A percentile compares a stretch with the other conserved stretches of the same genome.
phyloP scores from a whole-genome alignment of 2,329 filamentous ascomycete species.

The Cryphonectria nitschkei region DNA sequence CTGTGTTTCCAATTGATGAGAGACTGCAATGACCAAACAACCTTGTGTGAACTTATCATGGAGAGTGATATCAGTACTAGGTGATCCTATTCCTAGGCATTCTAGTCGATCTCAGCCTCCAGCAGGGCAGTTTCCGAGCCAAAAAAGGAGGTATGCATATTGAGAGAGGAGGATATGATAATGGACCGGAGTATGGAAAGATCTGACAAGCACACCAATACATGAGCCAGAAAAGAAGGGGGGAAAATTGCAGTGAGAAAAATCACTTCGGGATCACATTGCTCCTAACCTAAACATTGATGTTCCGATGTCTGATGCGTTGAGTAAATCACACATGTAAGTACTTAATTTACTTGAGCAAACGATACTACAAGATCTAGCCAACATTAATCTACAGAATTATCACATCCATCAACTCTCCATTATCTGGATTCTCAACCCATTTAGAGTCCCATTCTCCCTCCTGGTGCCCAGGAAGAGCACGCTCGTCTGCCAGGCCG shows the following conservation, averaged over 20 bases:
- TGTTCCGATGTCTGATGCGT: neutral
- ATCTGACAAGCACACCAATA: neutral
- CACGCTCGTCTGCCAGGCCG: constrained; percentile 7
- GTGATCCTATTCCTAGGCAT: neutral
- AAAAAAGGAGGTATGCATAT: neutral
- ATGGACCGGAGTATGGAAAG: neutral
- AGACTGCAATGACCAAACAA: too few relatives aligned
- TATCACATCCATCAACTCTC: neutral
- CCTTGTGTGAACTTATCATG: neutral
- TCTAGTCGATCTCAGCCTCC: neutral
- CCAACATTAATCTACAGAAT: neutral
- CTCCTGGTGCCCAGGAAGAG: constrained; percentile 1
- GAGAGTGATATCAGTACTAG: neutral
- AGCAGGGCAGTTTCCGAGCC: neutral
- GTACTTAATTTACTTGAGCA: too few relatives aligned
- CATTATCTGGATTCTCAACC: neutral
- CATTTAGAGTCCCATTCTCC: constrained; percentile 10
- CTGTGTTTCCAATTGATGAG: too few relatives aligned
- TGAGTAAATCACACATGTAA: too few relatives aligned
- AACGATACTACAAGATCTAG: neutral
- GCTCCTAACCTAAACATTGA: too few relatives aligned
- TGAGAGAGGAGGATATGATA: too few relatives aligned
- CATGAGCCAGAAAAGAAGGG: neutral
- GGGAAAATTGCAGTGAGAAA: too few relatives aligned
- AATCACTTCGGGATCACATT: too few relatives aligned